Percentiles rank a stretch among this genome's conserved stretches.
Conservation (phyloP, 1,139 yeast species). For the Lodderomyces margitis region DNA sequence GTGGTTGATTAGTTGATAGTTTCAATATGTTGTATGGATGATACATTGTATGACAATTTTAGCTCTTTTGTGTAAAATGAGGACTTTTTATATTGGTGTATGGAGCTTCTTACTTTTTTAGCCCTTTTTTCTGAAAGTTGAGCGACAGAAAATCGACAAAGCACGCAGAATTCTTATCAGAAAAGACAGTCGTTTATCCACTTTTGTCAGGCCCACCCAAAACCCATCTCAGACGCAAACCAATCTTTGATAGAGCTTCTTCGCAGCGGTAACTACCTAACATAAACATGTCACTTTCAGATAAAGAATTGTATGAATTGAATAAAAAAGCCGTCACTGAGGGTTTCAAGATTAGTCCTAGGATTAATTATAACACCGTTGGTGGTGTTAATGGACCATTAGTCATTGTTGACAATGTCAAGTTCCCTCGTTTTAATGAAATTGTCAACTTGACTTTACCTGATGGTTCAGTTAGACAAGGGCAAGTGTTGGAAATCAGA, state of each 20-base stretch:
- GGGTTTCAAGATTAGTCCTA: slow-evolving; percentile 87
- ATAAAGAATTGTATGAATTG: slow-evolving; percentile 65
- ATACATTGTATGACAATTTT: no score
- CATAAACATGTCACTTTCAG: slow-evolving; percentile 37
- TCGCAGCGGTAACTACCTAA: no score
- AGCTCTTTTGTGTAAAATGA: no score
- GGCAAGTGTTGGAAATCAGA: slow-evolving; percentile 96
- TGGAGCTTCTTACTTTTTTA: background rate
- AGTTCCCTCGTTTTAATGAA: slow-evolving; percentile 94
- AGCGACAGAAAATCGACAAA: background rate
- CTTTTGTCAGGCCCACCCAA: no score
- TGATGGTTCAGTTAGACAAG: slow-evolving; percentile 91
- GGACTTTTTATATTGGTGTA: background rate
- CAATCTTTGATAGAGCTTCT: no score
- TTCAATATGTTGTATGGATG: no score
- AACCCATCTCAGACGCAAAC: no score
- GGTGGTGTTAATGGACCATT: slow-evolving; percentile 98
- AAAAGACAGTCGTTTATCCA: no score
- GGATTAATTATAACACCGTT: slow-evolving; percentile 91
- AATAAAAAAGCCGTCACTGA: slow-evolving; percentile 90
- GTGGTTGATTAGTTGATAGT: no score
- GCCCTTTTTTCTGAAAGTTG: background rate
- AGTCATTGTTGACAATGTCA: slow-evolving; percentile 92
- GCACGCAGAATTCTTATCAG: no score
- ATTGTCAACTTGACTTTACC: slow-evolving; percentile 95